Conservation (phyloP, 1,284 basidiomycete genomes). For the Trametes sp. region DNA sequence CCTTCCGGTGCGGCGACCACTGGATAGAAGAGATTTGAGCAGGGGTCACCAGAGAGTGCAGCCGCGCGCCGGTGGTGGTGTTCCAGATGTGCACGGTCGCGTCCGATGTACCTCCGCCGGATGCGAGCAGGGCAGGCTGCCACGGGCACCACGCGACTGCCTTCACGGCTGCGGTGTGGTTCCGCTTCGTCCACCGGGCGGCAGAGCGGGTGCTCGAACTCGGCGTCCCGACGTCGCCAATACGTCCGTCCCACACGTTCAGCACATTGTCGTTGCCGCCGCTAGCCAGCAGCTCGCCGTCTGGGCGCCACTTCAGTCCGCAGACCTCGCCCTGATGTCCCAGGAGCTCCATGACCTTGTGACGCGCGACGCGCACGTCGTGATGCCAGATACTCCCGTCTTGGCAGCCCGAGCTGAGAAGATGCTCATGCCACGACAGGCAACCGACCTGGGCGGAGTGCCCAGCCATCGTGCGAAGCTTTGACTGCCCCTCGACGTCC, state of each 20-base stretch:
- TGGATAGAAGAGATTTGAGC: conserved; percentile 94
- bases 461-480: conserved; percentile 88
- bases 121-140: conserved; percentile 91
- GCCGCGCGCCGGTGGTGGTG: conserved; percentile 86
- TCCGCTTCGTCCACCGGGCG: conserved; percentile 92
- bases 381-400: conserved; percentile 96
- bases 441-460: conserved; percentile 85
- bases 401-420: conserved; percentile 87
- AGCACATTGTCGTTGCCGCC: conserved; percentile 98
- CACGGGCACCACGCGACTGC: conserved; percentile 98
- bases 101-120: conserved; percentile 95
- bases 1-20: conserved; percentile 91
- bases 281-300: conserved; percentile 90
- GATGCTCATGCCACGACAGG: conserved; percentile 86
- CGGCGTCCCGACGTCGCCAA: conserved; percentile 66
- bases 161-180: conserved; percentile 96
- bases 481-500: conserved; percentile 85
- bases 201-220: conserved; percentile 67
- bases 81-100: conserved; percentile 96
- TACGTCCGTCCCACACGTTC: conserved; percentile 92
- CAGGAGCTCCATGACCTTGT: conserved; percentile 89
- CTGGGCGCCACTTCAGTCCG: conserved; percentile 82
- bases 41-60: conserved; percentile 84
- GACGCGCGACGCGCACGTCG: conserved; percentile 86
- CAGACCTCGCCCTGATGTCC: conserved; percentile 94